phyloP scores from a whole-genome alignment of 2,329 filamentous ascomycete species.

The Phaeophleospora eucalypticola region DNA sequence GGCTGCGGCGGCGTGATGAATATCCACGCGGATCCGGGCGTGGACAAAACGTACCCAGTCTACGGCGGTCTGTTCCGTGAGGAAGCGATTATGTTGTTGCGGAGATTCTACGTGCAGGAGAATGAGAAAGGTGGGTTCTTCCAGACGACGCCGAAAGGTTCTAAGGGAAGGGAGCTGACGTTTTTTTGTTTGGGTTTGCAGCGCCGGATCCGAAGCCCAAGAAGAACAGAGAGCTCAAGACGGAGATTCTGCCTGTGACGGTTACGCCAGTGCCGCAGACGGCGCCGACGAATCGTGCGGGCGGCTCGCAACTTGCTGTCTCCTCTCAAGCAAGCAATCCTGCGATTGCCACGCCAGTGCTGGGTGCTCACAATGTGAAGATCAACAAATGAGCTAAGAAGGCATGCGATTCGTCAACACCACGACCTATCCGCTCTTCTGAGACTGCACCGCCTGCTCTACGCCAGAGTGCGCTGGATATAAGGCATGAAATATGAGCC shows the following conservation, averaged over 20 bases:
- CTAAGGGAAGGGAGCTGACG: no score
- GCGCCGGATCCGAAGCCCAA: conserved; percentile 62
- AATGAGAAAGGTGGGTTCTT: conserved; percentile 73
- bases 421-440: no score
- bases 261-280: conserved; percentile 17
- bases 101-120: conserved; percentile 96
- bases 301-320: conserved; percentile 9
- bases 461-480: no score
- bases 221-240: conserved; percentile 61
- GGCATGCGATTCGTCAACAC: no score
- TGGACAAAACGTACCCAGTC: conserved; percentile 75
- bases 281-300: not conserved
- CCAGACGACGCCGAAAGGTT: no score
- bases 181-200: conserved; percentile 24
- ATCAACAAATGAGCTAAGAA: not conserved
- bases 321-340: not conserved
- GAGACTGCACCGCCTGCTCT: no score
- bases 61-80: conserved; percentile 85
- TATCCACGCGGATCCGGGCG: conserved; percentile 69
- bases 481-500: no score
- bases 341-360: conserved; percentile 16
- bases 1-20: conserved; percentile 91
- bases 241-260: conserved; percentile 50
- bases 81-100: conserved; percentile 85
- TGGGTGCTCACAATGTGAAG: conserved; percentile 16